Percentiles rank a stretch among this genome's conserved stretches.
These are phyloP conservation scores for Didymella glomerata DNA, from an alignment of 2,329 filamentous ascomycete species.

Conservation along the genomic window DNA sequence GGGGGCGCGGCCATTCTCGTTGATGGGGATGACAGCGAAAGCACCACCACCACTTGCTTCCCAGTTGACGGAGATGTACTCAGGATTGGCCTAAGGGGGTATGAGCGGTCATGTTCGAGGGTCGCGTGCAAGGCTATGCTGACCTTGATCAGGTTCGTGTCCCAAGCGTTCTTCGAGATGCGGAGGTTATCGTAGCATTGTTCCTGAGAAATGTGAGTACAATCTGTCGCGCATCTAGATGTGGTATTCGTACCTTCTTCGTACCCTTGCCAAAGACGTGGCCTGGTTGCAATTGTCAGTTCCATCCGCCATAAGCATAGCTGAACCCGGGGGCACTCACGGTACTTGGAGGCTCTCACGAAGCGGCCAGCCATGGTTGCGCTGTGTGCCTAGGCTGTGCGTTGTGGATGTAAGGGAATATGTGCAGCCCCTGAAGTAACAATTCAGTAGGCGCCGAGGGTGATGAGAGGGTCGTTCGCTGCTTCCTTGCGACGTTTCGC, in stretches of 20 bases:
- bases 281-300: constrained; percentile 64
- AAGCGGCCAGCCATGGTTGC: constrained; percentile 72
- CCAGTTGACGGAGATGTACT: constrained; percentile 98
- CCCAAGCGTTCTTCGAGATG: constrained; percentile 98
- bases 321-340: constrained; percentile 55
- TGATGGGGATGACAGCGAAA: constrained; percentile 92
- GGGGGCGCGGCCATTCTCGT: constrained; percentile 88
- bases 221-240: not conserved
- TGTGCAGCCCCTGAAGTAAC: constrained; percentile 19
- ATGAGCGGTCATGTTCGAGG: constrained; percentile 40
- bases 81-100: constrained; percentile 79
- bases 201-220: constrained; percentile 63
- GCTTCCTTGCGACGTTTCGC: constrained; percentile 23
- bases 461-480: constrained; percentile 13
- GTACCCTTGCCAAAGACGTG: constrained; percentile 98
- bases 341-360: constrained; percentile 77
- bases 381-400: constrained; percentile 11
- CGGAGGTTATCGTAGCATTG: constrained; percentile 98
- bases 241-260: constrained; percentile 69
- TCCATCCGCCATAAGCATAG: constrained; percentile 39
- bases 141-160: constrained; percentile 98
- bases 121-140: constrained; percentile 48
- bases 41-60: constrained; percentile 94
- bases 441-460: constrained; percentile 17
- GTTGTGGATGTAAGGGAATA: constrained; percentile 5